Base-by-base conservation (phyloP, 2,329 filamentous ascomycete genomes). In the Drechslerella stenobrocha region DNA sequence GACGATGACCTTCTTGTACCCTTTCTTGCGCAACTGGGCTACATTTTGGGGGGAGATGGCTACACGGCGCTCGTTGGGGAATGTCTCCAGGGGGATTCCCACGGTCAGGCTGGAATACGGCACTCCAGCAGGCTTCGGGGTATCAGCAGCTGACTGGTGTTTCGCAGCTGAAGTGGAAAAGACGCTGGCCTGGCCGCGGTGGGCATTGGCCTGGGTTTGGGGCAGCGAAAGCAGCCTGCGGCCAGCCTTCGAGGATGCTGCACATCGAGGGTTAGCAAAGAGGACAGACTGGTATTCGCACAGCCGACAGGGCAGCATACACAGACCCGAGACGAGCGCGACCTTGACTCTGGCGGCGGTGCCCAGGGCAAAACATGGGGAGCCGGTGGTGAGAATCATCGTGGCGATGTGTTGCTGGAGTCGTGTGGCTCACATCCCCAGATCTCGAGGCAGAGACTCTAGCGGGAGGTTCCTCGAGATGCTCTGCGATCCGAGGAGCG, bases 41-140 rank as follows among this genome's bases (percentile, higher is more conserved):
- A 90, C 88, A 78, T 95, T 95, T 70, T 88, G 84, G 0, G 90
- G 90, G 0, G 89, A 92, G 58, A 95, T 81, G 26, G 90, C 89
- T 11, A 95, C 90, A 51, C 90, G 87, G 40, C 87, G 85, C 78
- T 96, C 90, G 61, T 86, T 84, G 0, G 85, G 83, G 73, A 83
- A 90, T n/a, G 83, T 87, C 76, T 96, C 90, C 61, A 82, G 84
- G 11, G 89, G 89, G 2, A 93, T 83, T 61, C 90, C 90, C 47
- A 96, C 84, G 2, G 84, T 87, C 58, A 95, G 81, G 44, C 85
- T 80, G 18, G 82, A 79, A 76, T 90, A 95, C 0, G 89, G 88
- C 23, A 37, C 50, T 37, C 61, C 61, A 24, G 32, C 13, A 50
- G 61, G 61, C 34, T 66, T 66, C 9, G 53, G 23, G 15, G 42